phyloP scores from a whole-genome alignment of 208 protist species.

The Leptomonas pyrrhocoris region DNA sequence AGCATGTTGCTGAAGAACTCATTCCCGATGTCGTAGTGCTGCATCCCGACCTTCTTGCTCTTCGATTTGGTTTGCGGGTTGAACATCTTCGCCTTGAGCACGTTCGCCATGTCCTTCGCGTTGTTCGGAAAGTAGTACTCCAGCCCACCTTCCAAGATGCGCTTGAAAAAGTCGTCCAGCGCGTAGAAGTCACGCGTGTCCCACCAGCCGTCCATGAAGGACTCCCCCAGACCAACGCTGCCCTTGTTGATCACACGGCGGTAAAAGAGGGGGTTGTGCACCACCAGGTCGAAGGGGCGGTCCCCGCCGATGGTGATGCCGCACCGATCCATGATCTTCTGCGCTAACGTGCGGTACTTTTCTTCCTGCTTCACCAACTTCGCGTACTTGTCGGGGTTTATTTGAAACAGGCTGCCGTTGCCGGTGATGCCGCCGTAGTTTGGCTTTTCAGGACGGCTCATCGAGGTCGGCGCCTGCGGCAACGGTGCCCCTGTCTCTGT shows the following conservation, averaged over 20 bases:
- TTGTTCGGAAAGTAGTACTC: constrained; percentile 76
- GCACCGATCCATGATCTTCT: constrained; percentile 48
- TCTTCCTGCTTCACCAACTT: constrained; percentile 33
- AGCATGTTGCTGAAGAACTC: constrained; percentile 76
- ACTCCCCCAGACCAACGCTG: constrained; percentile 54
- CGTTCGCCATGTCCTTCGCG: constrained; percentile 52
- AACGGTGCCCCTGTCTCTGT: no score
- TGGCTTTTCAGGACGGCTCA: neutral
- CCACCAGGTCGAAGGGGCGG: constrained; percentile 45
- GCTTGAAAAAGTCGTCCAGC: constrained; percentile 51
- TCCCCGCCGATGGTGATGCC: constrained; percentile 48
- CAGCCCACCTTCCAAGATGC: constrained; percentile 37
- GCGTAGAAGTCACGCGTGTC: constrained; percentile 61
- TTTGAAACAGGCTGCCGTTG: constrained; percentile 41
- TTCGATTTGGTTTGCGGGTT: constrained; percentile 59
- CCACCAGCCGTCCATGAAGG: constrained; percentile 73
- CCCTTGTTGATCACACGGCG: constrained; percentile 53
- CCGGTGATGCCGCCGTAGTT: constrained; percentile 28
- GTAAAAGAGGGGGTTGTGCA: constrained; percentile 52
- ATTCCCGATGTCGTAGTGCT: constrained; percentile 81
- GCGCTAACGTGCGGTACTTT: constrained; percentile 37
- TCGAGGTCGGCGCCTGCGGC: neutral
- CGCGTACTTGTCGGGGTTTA: constrained; percentile 30
- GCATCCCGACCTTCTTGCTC: constrained; percentile 57
- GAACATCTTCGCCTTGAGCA: constrained; percentile 49